Evolutionary conservation across 495 filamentous ascomycete species (phyloP), one percentile per base, ranked within the genome.

Genomic region (Extremus antarcticus): DNA sequence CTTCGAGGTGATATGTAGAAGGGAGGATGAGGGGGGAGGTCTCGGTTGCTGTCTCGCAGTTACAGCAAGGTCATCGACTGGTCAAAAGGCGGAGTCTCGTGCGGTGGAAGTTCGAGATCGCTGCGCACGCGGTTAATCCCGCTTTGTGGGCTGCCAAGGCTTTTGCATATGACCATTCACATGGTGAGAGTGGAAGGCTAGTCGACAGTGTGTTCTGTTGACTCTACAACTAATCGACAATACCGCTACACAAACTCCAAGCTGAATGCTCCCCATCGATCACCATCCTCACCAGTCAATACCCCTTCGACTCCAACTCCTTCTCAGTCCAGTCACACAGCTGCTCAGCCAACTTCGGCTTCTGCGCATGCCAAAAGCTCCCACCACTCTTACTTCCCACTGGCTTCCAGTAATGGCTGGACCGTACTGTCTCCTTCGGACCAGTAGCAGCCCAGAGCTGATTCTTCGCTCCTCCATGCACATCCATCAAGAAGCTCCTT

Each of bases 261-360:
- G 13, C 13, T 35, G 29, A 35, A 35, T 35, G 29, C 29, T 35
- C 13, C 29, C 29, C 29, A 35, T 35, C 29, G 29, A 35, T 35
- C n/a, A n/a, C n/a, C n/a, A n/a, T n/a, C n/a, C n/a, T n/a, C 41
- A 35, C 13, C 29, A 35, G 38, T 47, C 41, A 48, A 45, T 50
- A 61, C 38, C 65, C 65, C 59, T 65, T 54, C 57, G 66, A 63
- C 38, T 57, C 59, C 23, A 74, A 40, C 58, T 73, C 67, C 47
- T 57, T 51, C 55, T 75, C 71, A 8, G 68, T 73, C 73, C 73
- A 76, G 3, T 71, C 68, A 73, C 73, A 76, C 25, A 76, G 48
- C 23, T 59, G 43, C 53, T 63, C 65, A 3, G 60, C 69, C 56
- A 71, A 55, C 15, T 67, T 60, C 25, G 59, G 41, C 45, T 65